Evolutionary conservation across 2,329 filamentous ascomycete species (phyloP), one percentile per base, ranked within the genome.

Genomic region (Sporothrix pseudoabietina): DNA sequence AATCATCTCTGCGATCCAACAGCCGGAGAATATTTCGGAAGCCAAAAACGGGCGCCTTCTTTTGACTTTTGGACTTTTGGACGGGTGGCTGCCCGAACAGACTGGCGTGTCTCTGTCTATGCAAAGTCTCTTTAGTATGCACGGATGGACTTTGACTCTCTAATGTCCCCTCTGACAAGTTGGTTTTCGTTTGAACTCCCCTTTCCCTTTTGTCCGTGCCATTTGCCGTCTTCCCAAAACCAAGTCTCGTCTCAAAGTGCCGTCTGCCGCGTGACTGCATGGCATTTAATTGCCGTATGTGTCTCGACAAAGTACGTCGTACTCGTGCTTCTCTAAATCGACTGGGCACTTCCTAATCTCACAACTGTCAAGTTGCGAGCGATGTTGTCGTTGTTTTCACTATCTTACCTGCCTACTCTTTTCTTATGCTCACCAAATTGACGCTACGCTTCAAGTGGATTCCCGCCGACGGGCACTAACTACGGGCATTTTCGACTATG

Each of bases 371-470:
- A 19, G 6, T 35, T 61, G 12, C 12, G 14, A 4, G 14, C 32
- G 14, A 55, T 26, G 22, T 55, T n/a, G 30, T 41, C 9, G 30
- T 61, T 19, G 57, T n/a, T 10, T n/a, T 39, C 57, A 16, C 9
- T 2, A 22, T 44, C 32, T 16, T 19, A 2, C 5, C 5, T 5
- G 35, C 16, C 3, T 9, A 19, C 16, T 35, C 3, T 9, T 39
- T 4, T 9, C n/a, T 39, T 61, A 16, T 61, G 16, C 22, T 61
- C 32, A 35, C 57, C n/a, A 47, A 66, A 30, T 66, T 65, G 22
- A 66, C 61, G 39, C 61, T 66, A 30, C 61, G 19, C 10, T 7
- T 65, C 39, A 65, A 65, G 61, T 65, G 61, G 61, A 65, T 26
- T 22, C 22, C 52, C 32, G 32, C 57, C 57, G 12, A 66, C 61